These are phyloP conservation scores for Straminergon stramineum DNA, from an alignment of 225 moss, liverwort and hornwort genomes.

Conservation along the genomic window DNA sequence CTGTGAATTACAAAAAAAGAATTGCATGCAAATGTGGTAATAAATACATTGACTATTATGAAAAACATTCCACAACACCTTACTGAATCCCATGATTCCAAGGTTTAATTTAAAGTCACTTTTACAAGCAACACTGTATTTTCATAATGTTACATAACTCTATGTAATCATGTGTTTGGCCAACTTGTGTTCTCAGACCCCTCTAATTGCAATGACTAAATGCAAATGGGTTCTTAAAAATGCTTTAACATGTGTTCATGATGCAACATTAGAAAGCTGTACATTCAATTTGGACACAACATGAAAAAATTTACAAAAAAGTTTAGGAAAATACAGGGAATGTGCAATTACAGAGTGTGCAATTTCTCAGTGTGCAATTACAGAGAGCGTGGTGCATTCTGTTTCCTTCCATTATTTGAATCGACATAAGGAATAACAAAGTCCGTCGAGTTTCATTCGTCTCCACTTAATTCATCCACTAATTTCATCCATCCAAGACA, in stretches of 20 bases:
- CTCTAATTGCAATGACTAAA: background rate
- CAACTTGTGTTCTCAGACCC: background rate
- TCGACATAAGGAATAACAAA: background rate
- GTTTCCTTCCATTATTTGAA: background rate
- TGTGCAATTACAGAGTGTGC: background rate
- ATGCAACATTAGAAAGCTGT: background rate
- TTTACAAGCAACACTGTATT: background rate
- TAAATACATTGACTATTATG: background rate
- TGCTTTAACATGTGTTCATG: background rate
- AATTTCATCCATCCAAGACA: background rate
- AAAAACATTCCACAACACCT: background rate
- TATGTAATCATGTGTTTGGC: background rate
- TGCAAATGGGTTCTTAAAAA: background rate
- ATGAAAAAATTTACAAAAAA: background rate
- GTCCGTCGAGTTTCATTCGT: background rate
- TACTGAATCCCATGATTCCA: background rate
- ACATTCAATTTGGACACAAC: background rate
- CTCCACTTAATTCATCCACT: background rate
- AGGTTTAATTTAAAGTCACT: background rate
- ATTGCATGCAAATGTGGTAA: background rate
- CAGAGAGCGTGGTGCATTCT: background rate
- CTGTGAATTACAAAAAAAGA: too few relatives aligned
- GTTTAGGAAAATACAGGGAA: background rate
- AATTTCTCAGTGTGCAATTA: background rate
- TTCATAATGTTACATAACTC: background rate